Conservation (phyloP, 2,329 filamentous ascomycete species). For the Coniochaeta sp. region DNA sequence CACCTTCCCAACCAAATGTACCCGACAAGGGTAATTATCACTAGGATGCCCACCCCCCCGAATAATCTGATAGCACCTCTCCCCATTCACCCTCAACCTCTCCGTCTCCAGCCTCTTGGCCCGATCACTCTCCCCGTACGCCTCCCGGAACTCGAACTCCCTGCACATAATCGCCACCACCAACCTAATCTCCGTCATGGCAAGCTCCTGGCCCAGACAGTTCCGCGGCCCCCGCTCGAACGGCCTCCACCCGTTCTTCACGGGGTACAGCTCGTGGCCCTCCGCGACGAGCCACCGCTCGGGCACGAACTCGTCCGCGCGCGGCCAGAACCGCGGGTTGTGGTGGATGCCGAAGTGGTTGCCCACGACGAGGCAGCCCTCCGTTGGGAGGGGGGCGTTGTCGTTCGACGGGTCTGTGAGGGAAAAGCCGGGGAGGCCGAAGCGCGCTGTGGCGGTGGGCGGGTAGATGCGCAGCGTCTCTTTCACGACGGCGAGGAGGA, state of each 20-base stretch:
- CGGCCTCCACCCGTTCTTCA: constrained; percentile 38
- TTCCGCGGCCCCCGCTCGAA: constrained; percentile 47
- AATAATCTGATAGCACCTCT: too few species aligned
- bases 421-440: constrained; percentile 13
- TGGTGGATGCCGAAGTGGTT: constrained; percentile 14
- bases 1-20: too few species aligned
- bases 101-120: too few species aligned
- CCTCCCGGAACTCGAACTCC: constrained; percentile 41
- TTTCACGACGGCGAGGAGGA: constrained; percentile 30
- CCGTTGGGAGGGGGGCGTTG: constrained; percentile 16
- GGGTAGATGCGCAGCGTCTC: too few species aligned
- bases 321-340: constrained; percentile 21
- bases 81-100: too few species aligned
- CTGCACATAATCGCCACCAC: constrained; percentile 40
- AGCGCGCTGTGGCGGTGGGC: constrained; percentile 21
- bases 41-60: too few species aligned
- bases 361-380: constrained; percentile 19
- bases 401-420: constrained; percentile 11
- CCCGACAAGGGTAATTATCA: too few species aligned
- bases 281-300: constrained; percentile 21
- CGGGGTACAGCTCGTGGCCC: constrained; percentile 7
- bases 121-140: constrained; percentile 35
- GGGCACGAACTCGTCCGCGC: constrained; percentile 26
- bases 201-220: constrained; percentile 51
- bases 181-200: constrained; percentile 42